phyloP scores from a whole-genome alignment of 1,139 yeast genomes.

The Hemisphaericaspora lyxosophila region DNA sequence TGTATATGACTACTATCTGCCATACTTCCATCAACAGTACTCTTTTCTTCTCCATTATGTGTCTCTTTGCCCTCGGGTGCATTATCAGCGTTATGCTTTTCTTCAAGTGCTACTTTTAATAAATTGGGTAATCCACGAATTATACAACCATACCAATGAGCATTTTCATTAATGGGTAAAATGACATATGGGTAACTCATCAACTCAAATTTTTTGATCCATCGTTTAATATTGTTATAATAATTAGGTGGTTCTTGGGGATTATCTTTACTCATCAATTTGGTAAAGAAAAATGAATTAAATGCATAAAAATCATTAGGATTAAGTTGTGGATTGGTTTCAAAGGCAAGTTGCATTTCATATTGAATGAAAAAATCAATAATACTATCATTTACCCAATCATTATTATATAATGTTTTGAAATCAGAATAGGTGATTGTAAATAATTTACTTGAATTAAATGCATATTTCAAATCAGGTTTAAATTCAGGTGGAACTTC shows the following conservation, averaged over 20 bases:
- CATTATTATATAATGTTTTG: conserved; percentile 63
- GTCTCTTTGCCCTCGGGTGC: no score
- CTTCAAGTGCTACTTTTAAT: conserved; percentile 15
- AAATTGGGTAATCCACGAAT: conserved; percentile 49
- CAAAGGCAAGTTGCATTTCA: conserved; percentile 45
- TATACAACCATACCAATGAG: conserved; percentile 89
- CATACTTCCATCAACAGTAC: not conserved
- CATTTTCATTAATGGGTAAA: conserved; percentile 77
- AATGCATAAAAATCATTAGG: conserved; percentile 54
- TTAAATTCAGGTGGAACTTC: conserved; percentile 34
- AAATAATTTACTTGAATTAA: conserved; percentile 48
- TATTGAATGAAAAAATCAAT: conserved; percentile 71
- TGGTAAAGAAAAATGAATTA: conserved; percentile 82
- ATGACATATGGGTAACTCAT: conserved; percentile 62
- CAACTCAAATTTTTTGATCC: conserved; percentile 75
- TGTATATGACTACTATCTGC: not conserved
- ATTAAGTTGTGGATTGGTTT: conserved; percentile 17
- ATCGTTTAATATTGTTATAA: conserved; percentile 67
- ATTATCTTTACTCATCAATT: conserved; percentile 35
- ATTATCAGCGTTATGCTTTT: conserved; percentile 1
- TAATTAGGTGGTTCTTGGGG: conserved; percentile 28
- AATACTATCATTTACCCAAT: conserved; percentile 75
- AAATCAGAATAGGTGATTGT: conserved; percentile 61
- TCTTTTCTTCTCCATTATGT: no score
- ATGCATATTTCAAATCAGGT: conserved; percentile 53